Evolutionary conservation across 1,284 basidiomycete species (phyloP), one percentile per base, ranked within the genome.

Genomic region (Pyrrhoderma noxium): DNA sequence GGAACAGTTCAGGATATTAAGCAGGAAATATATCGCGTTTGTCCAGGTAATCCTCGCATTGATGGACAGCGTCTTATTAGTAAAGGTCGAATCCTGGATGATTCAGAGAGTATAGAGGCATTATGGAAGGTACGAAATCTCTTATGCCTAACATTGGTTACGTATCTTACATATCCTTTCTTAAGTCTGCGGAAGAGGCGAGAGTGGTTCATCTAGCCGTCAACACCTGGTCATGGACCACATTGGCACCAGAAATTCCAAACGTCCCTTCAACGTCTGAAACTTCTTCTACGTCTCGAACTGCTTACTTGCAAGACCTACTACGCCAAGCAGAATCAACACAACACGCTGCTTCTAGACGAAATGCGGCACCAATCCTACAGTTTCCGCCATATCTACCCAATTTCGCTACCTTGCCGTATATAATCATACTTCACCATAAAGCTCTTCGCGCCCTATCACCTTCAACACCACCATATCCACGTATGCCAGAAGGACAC

Each of bases 51-150:
- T 53, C 86, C 86, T 42, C 73, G 67, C 35, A 71, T 77, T 14
- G 76, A 79, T 14, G 85, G 85, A 13, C 86, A 89, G 66, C 71
- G 82, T 53, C 71, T 89, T 55, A 81, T 89, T 54, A 87, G 80
- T 75, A 74, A 80, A 60, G 86, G 86, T 16, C 76, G 86, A 42
- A 72, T 75, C 60, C 68, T 89, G 45, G 67, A 64, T 22, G 82
- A 89, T 64, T 69, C 73, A 39, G 85, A 89, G 70, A 75, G 71
- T 57, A 71, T 89, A 19, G 68, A 72, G 51, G 75, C 79, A 45
- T 67, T 89, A 40, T 87, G 86, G 84, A 79, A 78, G 75, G 84
- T 82, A 58, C n/a, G n/a, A n/a, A n/a, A n/a, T n/a, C n/a, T n/a
- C n/a, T n/a, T n/a, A n/a, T n/a, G n/a, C n/a, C n/a, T n/a, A n/a